phyloP scores from a whole-genome alignment of 805 yeast genomes.

The Myxozyma geophila region DNA sequence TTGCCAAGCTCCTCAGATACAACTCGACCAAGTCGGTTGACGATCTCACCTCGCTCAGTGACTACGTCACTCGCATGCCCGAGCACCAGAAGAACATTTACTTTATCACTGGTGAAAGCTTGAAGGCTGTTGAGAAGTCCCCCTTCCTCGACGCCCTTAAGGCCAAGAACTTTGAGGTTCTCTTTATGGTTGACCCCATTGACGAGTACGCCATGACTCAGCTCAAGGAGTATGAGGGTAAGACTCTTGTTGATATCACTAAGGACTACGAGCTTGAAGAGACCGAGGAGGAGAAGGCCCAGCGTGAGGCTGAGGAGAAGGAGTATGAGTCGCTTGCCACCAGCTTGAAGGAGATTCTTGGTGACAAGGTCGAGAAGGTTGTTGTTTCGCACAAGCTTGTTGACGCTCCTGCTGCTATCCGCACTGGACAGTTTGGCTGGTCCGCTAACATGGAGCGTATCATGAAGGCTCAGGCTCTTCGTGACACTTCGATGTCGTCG shows the following conservation, averaged over 20 bases:
- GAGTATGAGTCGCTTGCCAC: slow-evolving; percentile 92
- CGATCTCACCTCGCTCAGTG: slow-evolving; percentile 91
- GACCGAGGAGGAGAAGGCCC: slow-evolving; percentile 95
- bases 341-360: slow-evolving; percentile 94
- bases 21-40: slow-evolving; percentile 94
- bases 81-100: slow-evolving; percentile 99
- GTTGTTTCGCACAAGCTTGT: slow-evolving; percentile 96
- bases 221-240: slow-evolving; percentile 98
- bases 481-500: slow-evolving; percentile 98
- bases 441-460: slow-evolving; percentile 99
- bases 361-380: slow-evolving; percentile 99
- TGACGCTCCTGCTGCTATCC: slow-evolving; percentile 99
- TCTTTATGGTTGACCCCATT: slow-evolving; percentile 98
- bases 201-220: slow-evolving; percentile 99
- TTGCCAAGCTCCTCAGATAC: slow-evolving; percentile 95
- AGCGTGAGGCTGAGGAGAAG: slow-evolving; percentile 90
- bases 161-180: slow-evolving; percentile 97
- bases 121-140: slow-evolving; percentile 97
- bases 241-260: slow-evolving; percentile 97
- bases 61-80: slow-evolving; percentile 99
- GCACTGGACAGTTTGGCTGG: slow-evolving; percentile 99
- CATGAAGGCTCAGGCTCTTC: slow-evolving; percentile 99
- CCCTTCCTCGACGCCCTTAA: slow-evolving; percentile 99
- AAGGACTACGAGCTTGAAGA: slow-evolving; percentile 97
- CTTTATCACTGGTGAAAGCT: slow-evolving; percentile 98